Evolutionary conservation across 179 eudicot genomes (phyloP).

Genomic region (Monotropa hypopitys): DNA sequence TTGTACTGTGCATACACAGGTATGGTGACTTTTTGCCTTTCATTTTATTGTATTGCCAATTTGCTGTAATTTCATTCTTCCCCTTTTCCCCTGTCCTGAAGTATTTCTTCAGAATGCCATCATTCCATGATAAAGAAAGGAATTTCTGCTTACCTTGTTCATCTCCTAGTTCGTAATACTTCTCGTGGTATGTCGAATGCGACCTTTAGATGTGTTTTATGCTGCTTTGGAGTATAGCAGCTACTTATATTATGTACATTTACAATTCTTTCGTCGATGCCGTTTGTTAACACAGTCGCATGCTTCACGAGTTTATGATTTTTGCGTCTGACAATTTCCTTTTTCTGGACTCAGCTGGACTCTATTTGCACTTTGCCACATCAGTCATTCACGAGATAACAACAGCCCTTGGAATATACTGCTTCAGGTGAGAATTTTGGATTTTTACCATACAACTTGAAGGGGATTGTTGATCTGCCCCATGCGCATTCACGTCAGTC

Average conservation of each 20-base stretch:
- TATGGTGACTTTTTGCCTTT: slow-evolving; percentile 15
- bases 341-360: slow-evolving; percentile 31
- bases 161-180: neutral
- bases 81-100: neutral
- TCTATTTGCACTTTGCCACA: slow-evolving; percentile 81
- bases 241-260: slow-evolving; percentile 1
- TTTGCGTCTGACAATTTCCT: slow-evolving; percentile 10
- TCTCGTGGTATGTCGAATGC: neutral
- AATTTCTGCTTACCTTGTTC: neutral
- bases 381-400: slow-evolving; percentile 91
- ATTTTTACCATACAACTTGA: neutral
- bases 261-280: neutral
- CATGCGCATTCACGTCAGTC: neutral
- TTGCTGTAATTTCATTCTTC: neutral
- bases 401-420: slow-evolving; percentile 79
- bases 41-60: neutral
- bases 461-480: neutral
- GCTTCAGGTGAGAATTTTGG: slow-evolving; percentile 66
- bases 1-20: slow-evolving; percentile 67
- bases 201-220: neutral
- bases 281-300: neutral
- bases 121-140: neutral
- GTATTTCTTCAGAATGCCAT: neutral
- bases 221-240: neutral
- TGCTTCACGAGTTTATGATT: neutral